These are phyloP conservation scores for Plenodomus tracheiphilus DNA, from an alignment of 2,329 filamentous ascomycete genomes.

Conservation along the genomic window DNA sequence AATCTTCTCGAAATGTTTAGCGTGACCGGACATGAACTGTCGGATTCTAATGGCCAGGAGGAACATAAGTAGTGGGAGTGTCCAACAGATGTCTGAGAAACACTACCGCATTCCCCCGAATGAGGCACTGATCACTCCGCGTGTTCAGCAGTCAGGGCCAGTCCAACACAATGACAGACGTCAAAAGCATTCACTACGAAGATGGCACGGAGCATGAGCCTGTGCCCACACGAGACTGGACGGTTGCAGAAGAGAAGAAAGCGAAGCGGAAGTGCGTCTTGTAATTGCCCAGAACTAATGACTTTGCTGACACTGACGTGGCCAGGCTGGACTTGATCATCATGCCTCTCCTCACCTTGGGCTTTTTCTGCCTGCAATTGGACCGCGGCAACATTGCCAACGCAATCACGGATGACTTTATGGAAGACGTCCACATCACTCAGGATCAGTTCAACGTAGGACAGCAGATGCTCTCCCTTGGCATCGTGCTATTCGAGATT, in stretches of 20 bases:
- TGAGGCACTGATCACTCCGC: background rate
- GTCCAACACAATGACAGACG: conserved; percentile 3
- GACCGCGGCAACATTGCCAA: conserved; percentile 49
- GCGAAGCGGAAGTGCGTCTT: conserved; percentile 35
- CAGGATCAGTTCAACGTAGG: conserved; percentile 35
- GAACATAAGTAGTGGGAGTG: background rate
- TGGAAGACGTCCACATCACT: conserved; percentile 26
- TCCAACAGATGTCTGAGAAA: background rate
- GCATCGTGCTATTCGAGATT: conserved; percentile 66
- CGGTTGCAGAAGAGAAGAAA: conserved; percentile 31
- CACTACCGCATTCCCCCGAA: background rate
- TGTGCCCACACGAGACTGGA: conserved; percentile 21
- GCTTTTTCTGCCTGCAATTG: conserved; percentile 44
- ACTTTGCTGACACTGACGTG: background rate
- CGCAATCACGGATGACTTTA: conserved; percentile 32
- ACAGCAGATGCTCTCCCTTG: conserved; percentile 68
- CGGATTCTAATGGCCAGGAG: background rate
- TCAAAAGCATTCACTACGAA: conserved; percentile 9
- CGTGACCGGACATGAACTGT: background rate
- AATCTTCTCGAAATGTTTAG: background rate
- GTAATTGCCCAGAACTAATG: background rate
- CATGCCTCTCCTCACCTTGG: conserved; percentile 39
- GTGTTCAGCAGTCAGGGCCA: background rate
- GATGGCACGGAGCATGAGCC: conserved; percentile 3
- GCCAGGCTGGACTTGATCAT: conserved; percentile 23